Conservation (phyloP, 202 grass and related monocot genomes). For the Cymbopogon flexuosus region DNA sequence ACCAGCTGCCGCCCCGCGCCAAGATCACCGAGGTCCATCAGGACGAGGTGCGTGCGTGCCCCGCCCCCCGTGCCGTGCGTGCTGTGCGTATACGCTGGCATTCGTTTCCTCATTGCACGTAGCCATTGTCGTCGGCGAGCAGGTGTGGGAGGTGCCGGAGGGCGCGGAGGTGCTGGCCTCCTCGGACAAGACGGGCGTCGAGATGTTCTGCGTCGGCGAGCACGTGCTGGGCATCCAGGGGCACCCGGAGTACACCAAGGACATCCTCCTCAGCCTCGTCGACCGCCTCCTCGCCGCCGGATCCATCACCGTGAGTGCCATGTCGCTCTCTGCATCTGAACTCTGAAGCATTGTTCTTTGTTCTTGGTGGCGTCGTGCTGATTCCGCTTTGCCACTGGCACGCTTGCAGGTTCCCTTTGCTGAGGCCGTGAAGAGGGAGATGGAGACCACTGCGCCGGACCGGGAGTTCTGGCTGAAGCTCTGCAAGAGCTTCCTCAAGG, state of each 20-base stretch:
- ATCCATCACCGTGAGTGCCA: constrained; percentile 49
- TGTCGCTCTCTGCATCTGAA: neutral
- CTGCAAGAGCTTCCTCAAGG: constrained; percentile 83
- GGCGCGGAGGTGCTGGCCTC: constrained; percentile 68
- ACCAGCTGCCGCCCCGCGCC: constrained; percentile 26
- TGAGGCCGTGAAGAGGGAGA: constrained; percentile 47
- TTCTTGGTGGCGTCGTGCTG: neutral
- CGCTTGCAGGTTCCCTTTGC: constrained; percentile 41
- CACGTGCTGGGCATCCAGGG: constrained; percentile 76
- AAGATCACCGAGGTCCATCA: constrained; percentile 73
- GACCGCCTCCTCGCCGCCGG: constrained; percentile 52
- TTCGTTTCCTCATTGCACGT: neutral
- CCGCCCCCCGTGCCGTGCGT: neutral
- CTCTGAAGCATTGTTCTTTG: neutral
- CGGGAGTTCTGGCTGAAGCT: constrained; percentile 67
- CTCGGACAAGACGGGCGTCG: constrained; percentile 61
- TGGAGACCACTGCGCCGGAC: constrained; percentile 59
- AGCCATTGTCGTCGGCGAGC: neutral
- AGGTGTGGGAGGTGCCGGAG: constrained; percentile 73
- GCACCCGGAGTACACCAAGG: constrained; percentile 83
- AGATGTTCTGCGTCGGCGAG: constrained; percentile 73
- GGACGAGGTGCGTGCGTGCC: constrained; percentile 65
- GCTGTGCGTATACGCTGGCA: too few species aligned
- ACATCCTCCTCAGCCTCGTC: constrained; percentile 73
- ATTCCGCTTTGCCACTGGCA: neutral